These are phyloP conservation scores for Mycena indigotica DNA, from an alignment of 768 basidiomycete genomes.

Conservation along the genomic window DNA sequence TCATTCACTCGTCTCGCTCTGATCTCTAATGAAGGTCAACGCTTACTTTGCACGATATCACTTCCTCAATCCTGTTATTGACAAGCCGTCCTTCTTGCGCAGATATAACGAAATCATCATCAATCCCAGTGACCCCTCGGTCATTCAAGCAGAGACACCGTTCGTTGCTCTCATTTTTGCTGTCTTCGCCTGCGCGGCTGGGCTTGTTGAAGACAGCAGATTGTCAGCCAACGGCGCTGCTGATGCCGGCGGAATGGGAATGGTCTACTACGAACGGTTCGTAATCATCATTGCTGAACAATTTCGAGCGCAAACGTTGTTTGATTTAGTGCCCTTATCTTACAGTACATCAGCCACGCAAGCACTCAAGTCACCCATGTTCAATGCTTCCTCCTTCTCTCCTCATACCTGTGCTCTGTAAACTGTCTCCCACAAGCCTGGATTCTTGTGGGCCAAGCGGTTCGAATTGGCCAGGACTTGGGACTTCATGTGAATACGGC, in stretches of 20 bases:
- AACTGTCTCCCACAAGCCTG: slow-evolving; percentile 95
- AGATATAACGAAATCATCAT: slow-evolving; percentile 78
- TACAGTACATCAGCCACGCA: slow-evolving; percentile 90
- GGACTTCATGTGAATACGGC: slow-evolving; percentile 80
- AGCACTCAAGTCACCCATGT: slow-evolving; percentile 85
- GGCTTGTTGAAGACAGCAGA: slow-evolving; percentile 74
- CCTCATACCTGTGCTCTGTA: slow-evolving; percentile 88
- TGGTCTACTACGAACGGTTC: slow-evolving; percentile 88
- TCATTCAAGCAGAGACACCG: slow-evolving; percentile 64
- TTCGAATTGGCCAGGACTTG: slow-evolving; percentile 87
- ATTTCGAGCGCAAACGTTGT: slow-evolving; percentile 18
- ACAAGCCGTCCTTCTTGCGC: slow-evolving; percentile 80
- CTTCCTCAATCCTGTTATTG: slow-evolving; percentile 84
- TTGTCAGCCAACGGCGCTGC: slow-evolving; percentile 54
- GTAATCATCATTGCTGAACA: slow-evolving; percentile 26
- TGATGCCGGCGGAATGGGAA: slow-evolving; percentile 85
- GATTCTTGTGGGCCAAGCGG: slow-evolving; percentile 89
- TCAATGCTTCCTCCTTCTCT: slow-evolving; percentile 86
- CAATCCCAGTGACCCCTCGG: slow-evolving; percentile 51
- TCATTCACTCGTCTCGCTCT: slow-evolving; percentile 24
- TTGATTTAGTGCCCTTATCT: slow-evolving; percentile 70
- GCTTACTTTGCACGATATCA: slow-evolving; percentile 88
- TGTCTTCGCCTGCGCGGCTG: slow-evolving; percentile 87
- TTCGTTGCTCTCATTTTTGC: slow-evolving; percentile 85
- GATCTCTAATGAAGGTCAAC: slow-evolving; percentile 57